Evolutionary conservation across 176 grass and related monocot species (phyloP).

Genomic region (Ensete glaucum): DNA sequence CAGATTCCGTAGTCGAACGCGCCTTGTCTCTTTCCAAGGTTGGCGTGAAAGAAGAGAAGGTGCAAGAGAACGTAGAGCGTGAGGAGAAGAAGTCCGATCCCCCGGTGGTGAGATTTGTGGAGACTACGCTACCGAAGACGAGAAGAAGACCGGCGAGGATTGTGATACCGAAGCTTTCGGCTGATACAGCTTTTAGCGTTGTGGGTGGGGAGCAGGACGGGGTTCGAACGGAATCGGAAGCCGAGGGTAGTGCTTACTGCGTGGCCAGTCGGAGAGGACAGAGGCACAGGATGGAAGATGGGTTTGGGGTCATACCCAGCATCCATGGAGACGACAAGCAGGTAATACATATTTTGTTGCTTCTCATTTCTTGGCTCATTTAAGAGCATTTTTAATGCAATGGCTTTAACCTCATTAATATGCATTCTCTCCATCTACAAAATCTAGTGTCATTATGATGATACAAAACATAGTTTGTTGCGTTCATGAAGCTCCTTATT

Average conservation of each 20-base stretch:
- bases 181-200: background rate
- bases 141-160: slow-evolving; percentile 51
- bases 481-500: too few species aligned
- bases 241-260: slow-evolving; percentile 41
- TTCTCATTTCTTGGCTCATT: too few species aligned
- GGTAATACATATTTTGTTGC: slow-evolving; percentile 25
- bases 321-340: slow-evolving; percentile 27
- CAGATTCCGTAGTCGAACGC: too few species aligned
- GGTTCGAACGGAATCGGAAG: background rate
- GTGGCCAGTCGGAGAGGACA: slow-evolving; percentile 43
- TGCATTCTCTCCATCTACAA: too few species aligned
- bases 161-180: slow-evolving; percentile 36
- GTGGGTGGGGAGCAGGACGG: slow-evolving; percentile 4
- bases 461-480: too few species aligned
- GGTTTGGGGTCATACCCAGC: slow-evolving; percentile 29
- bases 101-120: too few species aligned
- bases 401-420: too few species aligned
- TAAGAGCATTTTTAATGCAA: too few species aligned
- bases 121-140: background rate
- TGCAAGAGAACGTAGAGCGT: too few species aligned
- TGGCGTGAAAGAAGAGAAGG: background rate
- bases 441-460: too few species aligned
- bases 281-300: slow-evolving; percentile 74
- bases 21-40: too few species aligned
- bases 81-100: too few species aligned